Percentiles rank a stretch among this genome's conserved stretches.
phyloP scores from a whole-genome alignment of 495 filamentous ascomycete genomes.

The Aspergillus funiculosus region DNA sequence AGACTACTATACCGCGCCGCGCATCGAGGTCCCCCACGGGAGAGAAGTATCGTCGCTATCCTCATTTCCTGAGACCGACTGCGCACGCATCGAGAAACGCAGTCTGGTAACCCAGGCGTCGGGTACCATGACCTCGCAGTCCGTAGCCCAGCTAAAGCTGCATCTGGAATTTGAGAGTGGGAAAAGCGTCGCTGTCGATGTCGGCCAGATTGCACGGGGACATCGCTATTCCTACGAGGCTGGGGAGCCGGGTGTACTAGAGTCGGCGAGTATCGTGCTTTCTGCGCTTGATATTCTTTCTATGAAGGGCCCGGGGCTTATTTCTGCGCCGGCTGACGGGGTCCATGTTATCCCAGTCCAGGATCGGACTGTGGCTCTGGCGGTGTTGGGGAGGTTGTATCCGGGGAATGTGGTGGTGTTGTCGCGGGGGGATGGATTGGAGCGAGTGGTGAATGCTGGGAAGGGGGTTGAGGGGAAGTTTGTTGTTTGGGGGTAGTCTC shows the following conservation, averaged over 20 bases:
- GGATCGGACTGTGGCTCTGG: slow-evolving; percentile 19
- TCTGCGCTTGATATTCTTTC: slow-evolving; percentile 9
- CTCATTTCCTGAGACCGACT: background rate
- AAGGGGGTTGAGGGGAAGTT: slow-evolving; percentile 27
- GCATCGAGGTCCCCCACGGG: slow-evolving; percentile 19
- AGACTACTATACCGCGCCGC: slow-evolving; percentile 28
- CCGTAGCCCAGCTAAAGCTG: slow-evolving; percentile 14
- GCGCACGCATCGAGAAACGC: background rate
- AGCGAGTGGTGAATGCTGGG: slow-evolving; percentile 12
- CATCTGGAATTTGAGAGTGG: slow-evolving; percentile 15
- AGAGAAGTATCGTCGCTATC: background rate
- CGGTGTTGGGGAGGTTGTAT: slow-evolving; percentile 29
- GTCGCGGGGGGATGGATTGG: slow-evolving; percentile 8
- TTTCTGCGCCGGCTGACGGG: slow-evolving; percentile 14
- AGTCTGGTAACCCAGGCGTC: background rate
- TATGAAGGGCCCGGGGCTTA: slow-evolving; percentile 9
- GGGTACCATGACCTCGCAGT: background rate
- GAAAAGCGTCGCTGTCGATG: slow-evolving; percentile 17
- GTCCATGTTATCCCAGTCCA: slow-evolving; percentile 23
- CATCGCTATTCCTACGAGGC: slow-evolving; percentile 26
- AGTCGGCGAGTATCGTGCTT: background rate
- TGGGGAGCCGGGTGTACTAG: background rate
- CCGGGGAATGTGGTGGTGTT: slow-evolving; percentile 29
- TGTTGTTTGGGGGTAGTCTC: slow-evolving; percentile 21
- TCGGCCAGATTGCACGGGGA: slow-evolving; percentile 32